A percentile compares a stretch with the other conserved stretches of the same genome.
These are phyloP conservation scores for Arctostaphylos glauca DNA, from an alignment of 148 eudicot genomes.

Conservation along the genomic window DNA sequence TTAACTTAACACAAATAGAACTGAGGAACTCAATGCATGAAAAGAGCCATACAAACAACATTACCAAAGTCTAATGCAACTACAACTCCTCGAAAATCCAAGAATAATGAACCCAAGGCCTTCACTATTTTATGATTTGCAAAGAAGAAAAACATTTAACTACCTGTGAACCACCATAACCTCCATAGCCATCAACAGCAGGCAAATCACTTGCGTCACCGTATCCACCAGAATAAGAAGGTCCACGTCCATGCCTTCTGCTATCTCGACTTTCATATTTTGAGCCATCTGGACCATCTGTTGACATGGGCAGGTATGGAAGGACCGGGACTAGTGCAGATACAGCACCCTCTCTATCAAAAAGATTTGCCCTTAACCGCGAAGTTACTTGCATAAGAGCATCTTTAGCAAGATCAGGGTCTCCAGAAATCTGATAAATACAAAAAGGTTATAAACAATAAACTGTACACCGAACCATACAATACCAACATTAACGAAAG, in stretches of 20 bases:
- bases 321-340: constrained; percentile 73
- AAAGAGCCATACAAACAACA: background rate
- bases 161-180: constrained; percentile 83
- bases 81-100: background rate
- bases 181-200: constrained; percentile 63
- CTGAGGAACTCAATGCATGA: background rate
- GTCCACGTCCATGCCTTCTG: constrained; percentile 71
- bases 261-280: constrained; percentile 79
- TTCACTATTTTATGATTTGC: background rate
- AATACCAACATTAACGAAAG: constrained; percentile 1
- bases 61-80: background rate
- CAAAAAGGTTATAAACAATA: background rate
- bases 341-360: constrained; percentile 87
- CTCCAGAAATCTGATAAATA: constrained; percentile 75
- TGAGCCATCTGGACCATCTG: constrained; percentile 54
- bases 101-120: background rate
- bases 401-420: constrained; percentile 76
- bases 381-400: constrained; percentile 82
- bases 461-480: background rate
- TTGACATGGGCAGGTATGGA: constrained; percentile 75
- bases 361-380: constrained; percentile 83
- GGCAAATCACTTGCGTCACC: constrained; percentile 68
- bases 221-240: constrained; percentile 78
- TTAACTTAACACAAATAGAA: background rate
- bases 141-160: background rate